Base-by-base conservation (phyloP, 2,329 filamentous ascomycete species). In the Mycosphaerella arachidis region DNA sequence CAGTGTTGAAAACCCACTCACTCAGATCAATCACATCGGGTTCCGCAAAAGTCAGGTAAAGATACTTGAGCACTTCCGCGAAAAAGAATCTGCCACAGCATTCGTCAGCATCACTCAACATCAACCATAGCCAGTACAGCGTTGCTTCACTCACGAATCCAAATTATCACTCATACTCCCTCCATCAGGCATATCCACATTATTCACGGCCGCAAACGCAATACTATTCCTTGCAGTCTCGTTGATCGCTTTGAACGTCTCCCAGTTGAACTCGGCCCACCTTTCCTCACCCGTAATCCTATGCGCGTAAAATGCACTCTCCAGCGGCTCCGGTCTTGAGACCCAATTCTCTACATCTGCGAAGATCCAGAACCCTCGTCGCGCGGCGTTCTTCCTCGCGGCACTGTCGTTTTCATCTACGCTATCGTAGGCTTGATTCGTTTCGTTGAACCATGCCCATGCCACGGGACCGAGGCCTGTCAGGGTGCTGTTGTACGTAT, bases 51-150 rank as follows among this genome's bases (percentile, higher is more conserved):
- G 76, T 69, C 31, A 79, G 67, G 63, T 77, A 79, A 31, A 78
- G 77, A 60, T 79, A 78, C 80, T 95, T 95, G 73, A 95, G 72
- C 63, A 92, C 88, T 78, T 95, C 91, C 0, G 91, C 90, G 72
- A 94, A 91, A 78, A 89, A 86, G 61, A 67, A 69, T 9, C 66
- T 68, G 51, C 24, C 10, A 35, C 48, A 48, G 40, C 16, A 50
- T 40, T 18, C 16, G 20, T 56, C 43, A 48, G 29, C 40, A 50
- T 24, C 35, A 48, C 31, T 45, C 10, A 24, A 40, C 35, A 16
- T 53, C 18, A 56, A 6, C n/a, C 31, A 20, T 53, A 24, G 27
- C 37, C 33, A n/a, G 24, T 24, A 3, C 24, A 24, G 24, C 3
- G 24, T 24, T 31, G n/a, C 20, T 37, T 18, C 7, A 55, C 57